Conservation (phyloP, 208 protist species). For the Strigomonas culicis region DNA sequence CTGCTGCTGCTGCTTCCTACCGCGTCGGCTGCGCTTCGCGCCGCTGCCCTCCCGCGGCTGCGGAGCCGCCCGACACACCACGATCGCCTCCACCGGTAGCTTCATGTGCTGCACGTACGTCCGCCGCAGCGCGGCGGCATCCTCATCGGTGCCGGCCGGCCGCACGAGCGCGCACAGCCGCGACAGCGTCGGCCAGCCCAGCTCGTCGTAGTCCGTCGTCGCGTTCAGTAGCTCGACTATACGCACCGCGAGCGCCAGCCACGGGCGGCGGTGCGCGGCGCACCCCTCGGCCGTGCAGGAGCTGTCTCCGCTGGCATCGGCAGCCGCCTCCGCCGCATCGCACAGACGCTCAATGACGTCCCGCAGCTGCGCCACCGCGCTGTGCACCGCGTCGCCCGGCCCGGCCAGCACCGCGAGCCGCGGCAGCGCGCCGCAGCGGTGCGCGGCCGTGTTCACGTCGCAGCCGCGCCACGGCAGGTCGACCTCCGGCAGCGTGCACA, state of each 20-base stretch:
- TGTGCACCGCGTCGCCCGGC: conserved; percentile 35
- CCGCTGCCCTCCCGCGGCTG: too few species aligned
- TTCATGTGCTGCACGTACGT: conserved; percentile 67
- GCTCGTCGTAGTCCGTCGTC: conserved; percentile 68
- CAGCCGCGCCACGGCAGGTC: conserved; percentile 56
- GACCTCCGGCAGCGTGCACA: neutral
- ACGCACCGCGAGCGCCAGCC: conserved; percentile 34
- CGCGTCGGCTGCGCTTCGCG: neutral
- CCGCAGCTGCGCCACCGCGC: conserved; percentile 22
- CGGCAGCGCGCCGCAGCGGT: conserved; percentile 28
- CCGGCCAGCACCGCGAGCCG: conserved; percentile 30
- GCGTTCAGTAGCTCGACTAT: conserved; percentile 52
- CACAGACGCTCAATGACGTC: conserved; percentile 24
- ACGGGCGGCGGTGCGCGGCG: conserved; percentile 22
- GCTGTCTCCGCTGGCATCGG: neutral
- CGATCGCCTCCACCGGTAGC: conserved; percentile 41
- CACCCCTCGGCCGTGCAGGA: neutral
- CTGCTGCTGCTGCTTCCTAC: neutral
- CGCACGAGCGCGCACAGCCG: conserved; percentile 51
- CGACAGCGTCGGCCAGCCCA: conserved; percentile 54
- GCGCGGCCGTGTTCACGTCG: conserved; percentile 35
- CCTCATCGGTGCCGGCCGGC: conserved; percentile 24
- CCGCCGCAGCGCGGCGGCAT: conserved; percentile 44
- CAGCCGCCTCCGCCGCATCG: neutral
- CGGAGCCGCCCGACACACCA: conserved; percentile 28